These are phyloP conservation scores for Chaetomium sp. DNA, from an alignment of 2,329 filamentous ascomycete species.

Conservation along the genomic window DNA sequence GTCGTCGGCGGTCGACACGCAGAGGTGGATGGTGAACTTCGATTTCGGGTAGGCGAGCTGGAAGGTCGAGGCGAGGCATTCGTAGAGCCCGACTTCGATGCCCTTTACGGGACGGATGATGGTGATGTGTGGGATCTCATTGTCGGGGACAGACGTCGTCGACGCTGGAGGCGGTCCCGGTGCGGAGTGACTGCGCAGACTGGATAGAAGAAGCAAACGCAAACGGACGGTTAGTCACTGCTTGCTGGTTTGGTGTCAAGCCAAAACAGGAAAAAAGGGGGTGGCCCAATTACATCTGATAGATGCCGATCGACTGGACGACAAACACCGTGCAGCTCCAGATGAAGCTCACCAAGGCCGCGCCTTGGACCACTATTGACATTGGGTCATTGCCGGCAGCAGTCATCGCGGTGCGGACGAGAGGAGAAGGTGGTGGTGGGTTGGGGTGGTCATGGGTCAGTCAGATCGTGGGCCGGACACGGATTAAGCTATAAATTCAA, in stretches of 20 bases:
- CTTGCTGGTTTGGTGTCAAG: background rate
- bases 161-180: constrained; percentile 45
- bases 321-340: constrained; percentile 48
- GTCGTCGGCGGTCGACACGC: constrained; percentile 67
- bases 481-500: too few species aligned
- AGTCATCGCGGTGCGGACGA: constrained; percentile 8
- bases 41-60: constrained; percentile 71
- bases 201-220: constrained; percentile 20
- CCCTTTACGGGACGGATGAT: constrained; percentile 92
- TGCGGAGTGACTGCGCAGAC: constrained; percentile 49
- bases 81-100: constrained; percentile 81
- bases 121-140: constrained; percentile 72
- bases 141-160: constrained; percentile 41
- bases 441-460: too few species aligned
- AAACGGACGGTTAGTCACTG: constrained; percentile 9
- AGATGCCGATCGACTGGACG: constrained; percentile 51
- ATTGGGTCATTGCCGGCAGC: constrained; percentile 19
- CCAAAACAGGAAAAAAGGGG: background rate
- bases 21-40: constrained; percentile 75
- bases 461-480: background rate
- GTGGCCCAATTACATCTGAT: constrained; percentile 42
- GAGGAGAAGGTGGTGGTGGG: background rate
- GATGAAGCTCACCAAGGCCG: constrained; percentile 43
- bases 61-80: constrained; percentile 84
- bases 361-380: constrained; percentile 27